A percentile compares a stretch with the other conserved stretches of the same genome.
phyloP scores from a whole-genome alignment of 148 eudicot genomes.

The Dysphania ambrosioides region DNA sequence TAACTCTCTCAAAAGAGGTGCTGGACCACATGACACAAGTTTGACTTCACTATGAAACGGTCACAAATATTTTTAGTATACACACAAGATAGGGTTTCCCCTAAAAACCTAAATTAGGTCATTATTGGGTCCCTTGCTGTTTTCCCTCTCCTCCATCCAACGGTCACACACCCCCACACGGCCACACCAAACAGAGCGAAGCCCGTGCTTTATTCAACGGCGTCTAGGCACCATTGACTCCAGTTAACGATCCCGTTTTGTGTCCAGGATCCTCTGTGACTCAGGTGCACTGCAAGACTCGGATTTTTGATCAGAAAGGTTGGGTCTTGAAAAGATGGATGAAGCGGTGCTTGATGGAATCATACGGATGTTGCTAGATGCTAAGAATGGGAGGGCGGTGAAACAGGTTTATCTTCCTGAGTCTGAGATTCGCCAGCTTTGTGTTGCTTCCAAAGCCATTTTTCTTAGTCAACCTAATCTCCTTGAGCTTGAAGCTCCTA shows the following conservation, averaged over 20 bases:
- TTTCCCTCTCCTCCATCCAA: too few relatives aligned
- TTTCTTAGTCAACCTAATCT: constrained; percentile 77
- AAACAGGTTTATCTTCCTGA: constrained; percentile 62
- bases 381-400: constrained; percentile 52
- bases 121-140: neutral
- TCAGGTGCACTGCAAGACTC: neutral
- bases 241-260: constrained; percentile 1
- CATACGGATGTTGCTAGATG: constrained; percentile 48
- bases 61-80: too few relatives aligned
- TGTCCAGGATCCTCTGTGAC: constrained; percentile 5
- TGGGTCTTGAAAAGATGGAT: constrained; percentile 40
- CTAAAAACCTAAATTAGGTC: constrained; percentile 13
- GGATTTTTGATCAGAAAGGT: neutral
- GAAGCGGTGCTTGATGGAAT: constrained; percentile 52
- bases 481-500: constrained; percentile 86
- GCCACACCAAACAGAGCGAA: neutral
- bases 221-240: neutral
- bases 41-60: neutral
- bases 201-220: neutral
- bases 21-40: neutral
- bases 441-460: constrained; percentile 55
- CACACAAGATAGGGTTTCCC: constrained; percentile 7
- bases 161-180: too few relatives aligned
- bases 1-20: too few relatives aligned
- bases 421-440: constrained; percentile 62